Conservation (phyloP, 345 rosid genomes). For the Pistacia vera region DNA sequence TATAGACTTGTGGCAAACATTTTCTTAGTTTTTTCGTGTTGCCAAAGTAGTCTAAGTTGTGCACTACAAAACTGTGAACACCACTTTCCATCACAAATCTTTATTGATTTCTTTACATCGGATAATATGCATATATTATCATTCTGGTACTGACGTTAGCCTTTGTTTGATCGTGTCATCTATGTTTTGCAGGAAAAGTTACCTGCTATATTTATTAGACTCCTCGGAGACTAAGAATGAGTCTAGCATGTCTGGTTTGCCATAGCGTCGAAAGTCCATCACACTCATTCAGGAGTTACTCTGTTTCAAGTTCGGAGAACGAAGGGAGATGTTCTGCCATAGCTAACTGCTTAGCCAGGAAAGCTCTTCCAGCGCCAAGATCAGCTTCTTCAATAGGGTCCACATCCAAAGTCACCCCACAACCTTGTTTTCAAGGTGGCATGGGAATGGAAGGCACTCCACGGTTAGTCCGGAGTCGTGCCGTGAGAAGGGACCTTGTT, state of each 20-base stretch:
- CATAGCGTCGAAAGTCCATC: constrained; percentile 92
- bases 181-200: constrained; percentile 5
- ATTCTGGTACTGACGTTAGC: neutral
- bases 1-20: too few relatives aligned
- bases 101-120: neutral
- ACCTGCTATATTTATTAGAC: neutral
- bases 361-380: constrained; percentile 66
- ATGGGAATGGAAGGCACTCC: constrained; percentile 63
- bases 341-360: constrained; percentile 72
- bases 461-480: constrained; percentile 80
- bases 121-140: neutral
- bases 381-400: constrained; percentile 43
- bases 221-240: constrained; percentile 43
- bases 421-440: constrained; percentile 48
- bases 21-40: neutral
- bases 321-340: constrained; percentile 86
- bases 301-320: constrained; percentile 87
- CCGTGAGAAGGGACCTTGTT: constrained; percentile 88
- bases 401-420: constrained; percentile 91
- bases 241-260: constrained; percentile 91
- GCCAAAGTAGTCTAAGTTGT: neutral
- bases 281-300: constrained; percentile 92
- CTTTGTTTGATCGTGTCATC: neutral
- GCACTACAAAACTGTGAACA: neutral
- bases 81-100: neutral